Percentiles rank a stretch among this genome's conserved stretches.
These are phyloP conservation scores for Ophiocytium majus DNA, from an alignment of 352 stramenopile species.

Conservation along the genomic window DNA sequence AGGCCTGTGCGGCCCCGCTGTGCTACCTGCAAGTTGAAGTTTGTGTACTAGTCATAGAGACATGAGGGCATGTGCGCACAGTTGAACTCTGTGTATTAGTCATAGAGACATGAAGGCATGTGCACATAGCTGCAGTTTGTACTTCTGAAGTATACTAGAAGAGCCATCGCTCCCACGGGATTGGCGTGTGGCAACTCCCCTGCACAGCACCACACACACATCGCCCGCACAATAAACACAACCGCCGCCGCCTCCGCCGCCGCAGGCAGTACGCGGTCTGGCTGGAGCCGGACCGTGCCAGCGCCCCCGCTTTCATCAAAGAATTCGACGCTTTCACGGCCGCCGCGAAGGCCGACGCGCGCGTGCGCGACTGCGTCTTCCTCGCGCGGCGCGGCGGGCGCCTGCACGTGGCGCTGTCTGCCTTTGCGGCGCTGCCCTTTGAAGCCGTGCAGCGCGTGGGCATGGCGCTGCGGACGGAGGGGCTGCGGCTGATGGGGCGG, in stretches of 20 bases:
- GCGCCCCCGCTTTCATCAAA: neutral
- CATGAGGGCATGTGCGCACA: too few relatives aligned
- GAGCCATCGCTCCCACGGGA: too few relatives aligned
- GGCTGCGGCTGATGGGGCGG: neutral
- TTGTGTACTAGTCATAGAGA: too few relatives aligned
- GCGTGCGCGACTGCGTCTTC: neutral
- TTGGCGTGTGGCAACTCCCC: too few relatives aligned
- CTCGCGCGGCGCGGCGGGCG: slow-evolving; percentile 11
- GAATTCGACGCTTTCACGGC: neutral
- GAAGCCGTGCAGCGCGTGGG: neutral
- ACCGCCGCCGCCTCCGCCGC: neutral
- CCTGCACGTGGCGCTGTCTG: slow-evolving; percentile 3
- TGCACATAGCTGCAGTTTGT: too few relatives aligned
- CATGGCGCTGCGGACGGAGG: slow-evolving; percentile 6
- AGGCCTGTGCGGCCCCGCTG: too few relatives aligned
- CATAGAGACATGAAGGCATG: too few relatives aligned
- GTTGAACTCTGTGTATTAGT: too few relatives aligned
- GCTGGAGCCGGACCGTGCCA: slow-evolving; percentile 1
- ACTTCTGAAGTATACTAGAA: too few relatives aligned
- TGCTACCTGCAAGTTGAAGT: too few relatives aligned
- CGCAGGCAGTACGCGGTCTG: slow-evolving; percentile 20
- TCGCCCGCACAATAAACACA: too few relatives aligned
- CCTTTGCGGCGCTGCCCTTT: slow-evolving; percentile 9
- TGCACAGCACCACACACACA: neutral
- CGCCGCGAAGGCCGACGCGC: neutral